Evolutionary conservation across 371 early-diverging fungal species (phyloP).

Genomic region (Circinella umbellata): DNA sequence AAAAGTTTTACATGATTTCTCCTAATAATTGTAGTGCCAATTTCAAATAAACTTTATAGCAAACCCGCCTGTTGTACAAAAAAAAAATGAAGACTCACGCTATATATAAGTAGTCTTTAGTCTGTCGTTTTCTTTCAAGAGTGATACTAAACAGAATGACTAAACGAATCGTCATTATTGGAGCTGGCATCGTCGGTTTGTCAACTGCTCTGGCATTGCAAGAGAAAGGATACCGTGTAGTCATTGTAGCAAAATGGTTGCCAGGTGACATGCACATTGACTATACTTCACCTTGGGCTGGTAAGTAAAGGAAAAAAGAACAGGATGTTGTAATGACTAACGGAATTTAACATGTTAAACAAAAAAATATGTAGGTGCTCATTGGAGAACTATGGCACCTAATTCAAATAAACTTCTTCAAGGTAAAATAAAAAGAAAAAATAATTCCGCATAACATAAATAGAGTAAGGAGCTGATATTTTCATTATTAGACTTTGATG

Average conservation of each 20-base stretch:
- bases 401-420: slow-evolving; percentile 45
- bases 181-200: slow-evolving; percentile 80
- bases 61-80: too few relatives aligned
- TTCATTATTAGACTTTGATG: slow-evolving; percentile 46
- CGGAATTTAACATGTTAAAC: background rate
- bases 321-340: too few relatives aligned
- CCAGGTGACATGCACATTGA: slow-evolving; percentile 58
- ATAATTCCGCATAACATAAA: background rate
- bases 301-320: slow-evolving; percentile 26
- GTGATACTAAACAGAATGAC: slow-evolving; percentile 2
- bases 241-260: slow-evolving; percentile 60
- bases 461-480: background rate
- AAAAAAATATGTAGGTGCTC: slow-evolving; percentile 49
- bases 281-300: slow-evolving; percentile 80
- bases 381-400: slow-evolving; percentile 73
- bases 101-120: too few relatives aligned
- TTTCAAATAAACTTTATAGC: too few relatives aligned
- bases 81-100: too few relatives aligned
- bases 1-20: too few relatives aligned
- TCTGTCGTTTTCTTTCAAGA: background rate
- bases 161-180: slow-evolving; percentile 57
- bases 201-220: slow-evolving; percentile 64
- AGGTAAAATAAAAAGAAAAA: slow-evolving; percentile 25
- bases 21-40: too few relatives aligned
- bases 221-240: slow-evolving; percentile 58